Evolutionary conservation across 2,329 filamentous ascomycete species (phyloP), one percentile per base, ranked within the genome.

Genomic region (Neocucurbitaria cava): DNA sequence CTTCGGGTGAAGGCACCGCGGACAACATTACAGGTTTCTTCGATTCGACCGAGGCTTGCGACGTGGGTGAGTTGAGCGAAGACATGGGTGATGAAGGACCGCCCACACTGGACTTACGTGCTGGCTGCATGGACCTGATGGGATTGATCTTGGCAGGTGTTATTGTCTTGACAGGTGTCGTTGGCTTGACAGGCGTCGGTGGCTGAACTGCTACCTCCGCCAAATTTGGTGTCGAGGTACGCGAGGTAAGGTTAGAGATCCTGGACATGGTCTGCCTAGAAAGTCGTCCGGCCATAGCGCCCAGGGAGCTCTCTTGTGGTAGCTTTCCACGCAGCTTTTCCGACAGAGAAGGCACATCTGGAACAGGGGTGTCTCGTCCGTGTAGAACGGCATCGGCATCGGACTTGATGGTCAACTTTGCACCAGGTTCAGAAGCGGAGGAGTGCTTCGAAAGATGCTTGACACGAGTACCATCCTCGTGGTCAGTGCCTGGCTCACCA

Each of bases 381-480:
- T 66, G 49, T 18, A 72, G 40, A 11, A 71, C 28, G 13, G 42
- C 43, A 35, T 73, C 68, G n/a, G 69, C 70, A 24, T 72, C 68
- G 30, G 56, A 42, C 20, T 46, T 48, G 17, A 72, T 68, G 4
- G 35, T 72, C 11, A 71, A 42, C 9, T 59, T 42, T 1, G 67
- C 62, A 3, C 69, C 68, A 17, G 59, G 42, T 18, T 48, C 55
- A 26, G 54, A 52, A 13, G 47, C 33, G 2, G 57, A 50, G 3
- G 63, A 56, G 24, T 61, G 58, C 49, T 52, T 51, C 6, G 63
- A 70, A 3, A 70, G 54, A 21, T 55, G 62, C 49, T 64, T 71
- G 2, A 66, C 45, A 2, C 68, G 59, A 26, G 33, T 53, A 15
- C 53, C 52, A 20, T 47, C 49, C 17, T 48, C 36, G 21, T 45